Conservation (phyloP, 805 yeast genomes). For the Kazachstania africana region DNA sequence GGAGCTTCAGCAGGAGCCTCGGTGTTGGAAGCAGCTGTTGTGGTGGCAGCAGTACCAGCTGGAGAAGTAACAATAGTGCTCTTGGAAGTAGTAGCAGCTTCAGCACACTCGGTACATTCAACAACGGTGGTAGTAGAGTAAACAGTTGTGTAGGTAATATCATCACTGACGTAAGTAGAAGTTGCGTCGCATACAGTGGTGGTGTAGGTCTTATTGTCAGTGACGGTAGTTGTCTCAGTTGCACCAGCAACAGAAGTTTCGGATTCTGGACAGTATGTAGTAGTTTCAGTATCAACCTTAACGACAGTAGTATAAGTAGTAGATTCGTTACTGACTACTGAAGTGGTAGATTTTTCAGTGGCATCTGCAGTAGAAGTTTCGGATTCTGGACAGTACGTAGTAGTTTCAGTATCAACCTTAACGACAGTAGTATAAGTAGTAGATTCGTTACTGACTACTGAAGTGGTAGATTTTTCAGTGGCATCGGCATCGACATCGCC, state of each 20-base stretch:
- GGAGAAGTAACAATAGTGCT: not conserved
- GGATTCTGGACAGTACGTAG: not conserved
- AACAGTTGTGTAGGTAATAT: not conserved
- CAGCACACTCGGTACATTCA: not conserved
- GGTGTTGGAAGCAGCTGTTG: not conserved
- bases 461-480: slow-evolving; percentile 1
- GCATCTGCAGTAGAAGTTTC: not conserved
- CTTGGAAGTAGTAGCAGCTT: not conserved
- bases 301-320: not conserved
- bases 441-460: slow-evolving; percentile 1
- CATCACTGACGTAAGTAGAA: slow-evolving; percentile 1
- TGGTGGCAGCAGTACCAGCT: not conserved
- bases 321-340: slow-evolving; percentile 1
- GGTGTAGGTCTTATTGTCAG: not conserved
- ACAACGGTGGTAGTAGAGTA: slow-evolving; percentile 2
- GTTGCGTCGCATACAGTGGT: slow-evolving; percentile 2
- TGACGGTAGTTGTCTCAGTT: not conserved
- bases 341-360: slow-evolving; percentile 1
- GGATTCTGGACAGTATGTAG: not conserved
- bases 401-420: not conserved
- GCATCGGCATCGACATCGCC: not conserved
- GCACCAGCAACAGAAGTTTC: not conserved
- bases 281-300: not conserved
- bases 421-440: not conserved
- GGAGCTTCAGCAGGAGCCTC: not conserved